Percentiles rank a stretch among this genome's conserved stretches.
Conservation (phyloP, 768 basidiomycete species). For the Kwoniella dejecticola region DNA sequence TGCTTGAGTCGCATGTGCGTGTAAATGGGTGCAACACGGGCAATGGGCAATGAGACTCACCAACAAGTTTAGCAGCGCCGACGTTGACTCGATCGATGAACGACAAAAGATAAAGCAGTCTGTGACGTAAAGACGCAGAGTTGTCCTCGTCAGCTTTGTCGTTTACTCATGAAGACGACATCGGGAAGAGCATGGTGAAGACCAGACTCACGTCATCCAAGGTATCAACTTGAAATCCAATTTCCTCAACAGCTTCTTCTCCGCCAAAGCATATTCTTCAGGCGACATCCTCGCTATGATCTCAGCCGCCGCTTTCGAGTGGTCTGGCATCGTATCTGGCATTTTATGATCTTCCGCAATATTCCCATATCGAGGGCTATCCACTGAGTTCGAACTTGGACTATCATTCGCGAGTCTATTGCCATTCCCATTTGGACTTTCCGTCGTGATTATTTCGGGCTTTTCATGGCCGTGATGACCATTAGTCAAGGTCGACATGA, state of each 20-base stretch:
- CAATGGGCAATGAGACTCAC: conserved; percentile 15
- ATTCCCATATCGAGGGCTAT: conserved; percentile 13
- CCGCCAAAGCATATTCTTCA: conserved; percentile 45
- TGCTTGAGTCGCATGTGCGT: too few species aligned
- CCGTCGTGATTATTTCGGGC: neutral
- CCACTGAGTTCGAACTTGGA: neutral
- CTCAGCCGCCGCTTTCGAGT: conserved; percentile 23
- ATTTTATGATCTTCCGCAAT: conserved; percentile 16
- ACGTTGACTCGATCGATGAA: conserved; percentile 54
- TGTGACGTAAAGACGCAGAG: too few species aligned
- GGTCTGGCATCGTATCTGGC: conserved; percentile 31
- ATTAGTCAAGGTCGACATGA: neutral
- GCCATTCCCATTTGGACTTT: too few species aligned
- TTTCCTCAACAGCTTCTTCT: conserved; percentile 48
- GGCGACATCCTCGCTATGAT: conserved; percentile 39
- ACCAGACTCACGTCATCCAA: conserved; percentile 55
- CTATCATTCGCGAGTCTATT: too few species aligned
- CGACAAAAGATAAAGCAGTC: conserved; percentile 17
- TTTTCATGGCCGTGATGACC: neutral
- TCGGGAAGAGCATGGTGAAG: too few species aligned
- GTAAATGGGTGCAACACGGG: too few species aligned
- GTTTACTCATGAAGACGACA: too few species aligned
- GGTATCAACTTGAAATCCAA: conserved; percentile 51
- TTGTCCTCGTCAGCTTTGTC: too few species aligned
- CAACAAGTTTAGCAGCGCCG: conserved; percentile 50